Percentiles rank a stretch among this genome's conserved stretches.
These are phyloP conservation scores for Capsella rubella DNA, from an alignment of 441 rosid genomes.

Conservation along the genomic window DNA sequence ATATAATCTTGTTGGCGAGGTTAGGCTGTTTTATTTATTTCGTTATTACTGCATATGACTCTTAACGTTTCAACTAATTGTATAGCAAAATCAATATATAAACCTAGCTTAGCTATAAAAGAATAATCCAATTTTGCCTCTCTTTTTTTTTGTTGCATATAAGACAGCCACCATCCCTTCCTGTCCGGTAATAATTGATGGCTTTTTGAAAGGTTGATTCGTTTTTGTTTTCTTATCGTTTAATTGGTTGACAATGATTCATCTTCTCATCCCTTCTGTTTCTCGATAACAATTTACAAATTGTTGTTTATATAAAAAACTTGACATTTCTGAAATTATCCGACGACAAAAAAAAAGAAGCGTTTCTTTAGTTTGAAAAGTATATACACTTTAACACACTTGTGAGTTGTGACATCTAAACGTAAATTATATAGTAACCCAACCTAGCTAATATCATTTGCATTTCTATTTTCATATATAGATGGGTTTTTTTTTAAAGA, in stretches of 20 bases:
- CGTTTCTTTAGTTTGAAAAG: neutral
- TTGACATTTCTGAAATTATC: neutral
- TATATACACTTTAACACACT: neutral
- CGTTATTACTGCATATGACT: conserved; percentile 18
- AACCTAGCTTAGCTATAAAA: neutral
- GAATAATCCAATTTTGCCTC: conserved; percentile 25
- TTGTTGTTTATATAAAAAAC: neutral
- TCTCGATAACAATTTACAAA: conserved; percentile 1
- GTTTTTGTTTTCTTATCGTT: conserved; percentile 19
- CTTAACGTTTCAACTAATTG: conserved; percentile 28
- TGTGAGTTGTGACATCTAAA: neutral
- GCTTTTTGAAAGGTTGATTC: conserved; percentile 38
- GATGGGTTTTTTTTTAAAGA: neutral
- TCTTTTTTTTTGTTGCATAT: conserved; percentile 6
- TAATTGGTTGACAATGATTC: conserved; percentile 6
- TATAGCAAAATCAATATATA: conserved; percentile 15
- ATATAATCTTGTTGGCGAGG: neutral
- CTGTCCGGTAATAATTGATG: conserved; percentile 31
- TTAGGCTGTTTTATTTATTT: neutral
- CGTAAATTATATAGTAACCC: neutral
- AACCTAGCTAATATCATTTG: neutral
- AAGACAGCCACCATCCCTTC: conserved; percentile 38
- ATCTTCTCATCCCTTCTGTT: conserved; percentile 6
- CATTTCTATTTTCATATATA: neutral
- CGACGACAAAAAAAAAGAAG: neutral